These are phyloP conservation scores for Dryas integrifolia DNA, from an alignment of 331 rosid genomes.

Conservation along the genomic window DNA sequence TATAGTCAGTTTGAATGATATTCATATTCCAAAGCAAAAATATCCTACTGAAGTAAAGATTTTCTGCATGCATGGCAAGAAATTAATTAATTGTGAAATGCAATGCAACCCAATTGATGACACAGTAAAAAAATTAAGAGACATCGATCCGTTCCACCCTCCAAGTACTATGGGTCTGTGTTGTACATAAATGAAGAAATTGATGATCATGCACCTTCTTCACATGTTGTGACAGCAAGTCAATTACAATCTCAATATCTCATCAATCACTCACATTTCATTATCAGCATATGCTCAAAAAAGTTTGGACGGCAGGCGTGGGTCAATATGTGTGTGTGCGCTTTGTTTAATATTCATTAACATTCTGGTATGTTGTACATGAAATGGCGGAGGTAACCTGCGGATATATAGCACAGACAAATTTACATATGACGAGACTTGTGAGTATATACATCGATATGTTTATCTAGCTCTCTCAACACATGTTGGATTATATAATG, in stretches of 20 bases:
- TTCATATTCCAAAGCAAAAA: conserved; percentile 8
- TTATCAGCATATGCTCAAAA: conserved; percentile 4
- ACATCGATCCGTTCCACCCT: background rate
- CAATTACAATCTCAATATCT: background rate
- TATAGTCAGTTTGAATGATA: background rate
- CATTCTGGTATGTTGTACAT: background rate
- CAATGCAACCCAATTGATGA: background rate
- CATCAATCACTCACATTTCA: conserved; percentile 2
- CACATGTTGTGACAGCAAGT: conserved; percentile 28
- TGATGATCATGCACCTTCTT: background rate
- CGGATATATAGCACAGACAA: no score
- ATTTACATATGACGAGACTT: no score
- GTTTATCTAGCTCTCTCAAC: no score
- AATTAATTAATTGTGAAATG: conserved; percentile 7
- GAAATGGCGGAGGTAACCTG: no score
- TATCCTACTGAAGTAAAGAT: background rate
- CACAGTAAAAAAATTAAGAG: background rate
- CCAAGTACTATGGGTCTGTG: background rate
- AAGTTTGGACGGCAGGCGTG: conserved; percentile 17
- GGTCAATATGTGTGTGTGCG: background rate
- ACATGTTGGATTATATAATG: no score
- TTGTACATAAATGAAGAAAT: background rate
- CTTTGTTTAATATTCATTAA: background rate
- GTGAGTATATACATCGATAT: no score
- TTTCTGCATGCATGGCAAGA: conserved; percentile 5